Evolutionary conservation across 2,329 filamentous ascomycete species (phyloP), one percentile per base, ranked within the genome.

Genomic region (Pseudonectria buxi): DNA sequence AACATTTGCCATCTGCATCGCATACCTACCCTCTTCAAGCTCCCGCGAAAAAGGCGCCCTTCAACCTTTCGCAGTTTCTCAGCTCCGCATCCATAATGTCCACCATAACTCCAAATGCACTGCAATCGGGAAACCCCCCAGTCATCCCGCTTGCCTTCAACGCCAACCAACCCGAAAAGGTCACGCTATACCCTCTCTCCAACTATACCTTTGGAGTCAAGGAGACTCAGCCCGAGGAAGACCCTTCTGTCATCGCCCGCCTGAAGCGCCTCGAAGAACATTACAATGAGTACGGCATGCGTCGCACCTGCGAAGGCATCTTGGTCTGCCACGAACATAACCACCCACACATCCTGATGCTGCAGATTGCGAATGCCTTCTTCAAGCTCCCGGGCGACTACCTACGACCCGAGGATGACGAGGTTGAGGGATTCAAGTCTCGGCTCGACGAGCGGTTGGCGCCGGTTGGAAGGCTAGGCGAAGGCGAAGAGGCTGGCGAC

Each of bases 151-250:
- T 86, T 44, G 67, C 80, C 48, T 98, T 98, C 74, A 86, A 89
- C 58, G 81, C 77, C 34, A 88, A 90, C 59, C 92, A 98, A 63
- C 87, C 90, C 24, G 69, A 81, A 51, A 92, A 88, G 3, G 89
- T 98, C 56, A 85, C 86, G 35, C 77, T 98, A 16, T 96, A 89
- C 58, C 92, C 92, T 24, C 76, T 98, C 32, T 95, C 88, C 49
- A 98, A 96, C 72, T 98, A 98, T 72, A 96, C 92, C 15, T 96
- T 98, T 56, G 90, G 90, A 44, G 94, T 94, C 42, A 98, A 98
- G 66, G 92, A 96, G 69, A 94, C 86, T 14, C 92, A 98, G 60
- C 92, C 90, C 3, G 92, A 98, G 64, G 92, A 98, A 64, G 92
- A 98, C 55, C 89, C 90, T 0, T 95, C 88, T 0, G 92, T 98